Conservation (phyloP, 164 flowering plant genomes). For the Macadamia tetraphylla region DNA sequence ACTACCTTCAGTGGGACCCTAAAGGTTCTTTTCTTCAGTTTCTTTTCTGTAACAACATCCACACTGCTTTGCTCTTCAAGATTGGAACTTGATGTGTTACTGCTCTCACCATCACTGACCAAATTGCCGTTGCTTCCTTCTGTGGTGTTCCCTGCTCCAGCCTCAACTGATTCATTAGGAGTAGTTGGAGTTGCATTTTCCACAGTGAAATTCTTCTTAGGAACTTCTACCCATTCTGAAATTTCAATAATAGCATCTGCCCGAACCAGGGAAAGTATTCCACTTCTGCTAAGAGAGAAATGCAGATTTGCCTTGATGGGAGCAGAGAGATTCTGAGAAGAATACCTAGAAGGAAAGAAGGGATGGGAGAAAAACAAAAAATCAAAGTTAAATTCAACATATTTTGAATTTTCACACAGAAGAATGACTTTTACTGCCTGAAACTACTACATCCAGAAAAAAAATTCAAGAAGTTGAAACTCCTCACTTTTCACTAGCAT, state of each 20-base stretch:
- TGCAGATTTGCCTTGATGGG: conserved; percentile 93
- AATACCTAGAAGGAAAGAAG: conserved; percentile 42
- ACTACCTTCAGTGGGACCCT: conserved; percentile 86
- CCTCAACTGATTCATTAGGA: conserved; percentile 45
- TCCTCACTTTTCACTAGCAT: conserved; percentile 80
- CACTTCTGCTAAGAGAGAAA: conserved; percentile 92
- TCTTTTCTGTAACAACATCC: conserved; percentile 63
- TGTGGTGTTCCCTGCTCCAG: conserved; percentile 32
- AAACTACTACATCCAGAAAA: conserved; percentile 1
- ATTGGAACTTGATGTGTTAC: conserved; percentile 29
- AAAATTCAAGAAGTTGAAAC: conserved; percentile 6
- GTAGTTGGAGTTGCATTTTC: conserved; percentile 59
- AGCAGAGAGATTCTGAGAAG: conserved; percentile 80
- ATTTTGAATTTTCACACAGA: not conserved
- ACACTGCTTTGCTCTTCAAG: conserved; percentile 29
- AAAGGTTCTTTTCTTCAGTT: conserved; percentile 84
- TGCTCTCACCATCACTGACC: conserved; percentile 29
- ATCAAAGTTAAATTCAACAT: not conserved
- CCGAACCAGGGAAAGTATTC: conserved; percentile 74
- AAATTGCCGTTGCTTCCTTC: conserved; percentile 39
- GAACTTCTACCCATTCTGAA: conserved; percentile 96
- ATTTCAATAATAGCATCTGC: conserved; percentile 92
- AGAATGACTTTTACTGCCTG: not conserved
- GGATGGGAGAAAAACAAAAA: conserved; percentile 1
- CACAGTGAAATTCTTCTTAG: conserved; percentile 62